Base-by-base conservation (phyloP, 495 filamentous ascomycete genomes). In the Tuber indicum region DNA sequence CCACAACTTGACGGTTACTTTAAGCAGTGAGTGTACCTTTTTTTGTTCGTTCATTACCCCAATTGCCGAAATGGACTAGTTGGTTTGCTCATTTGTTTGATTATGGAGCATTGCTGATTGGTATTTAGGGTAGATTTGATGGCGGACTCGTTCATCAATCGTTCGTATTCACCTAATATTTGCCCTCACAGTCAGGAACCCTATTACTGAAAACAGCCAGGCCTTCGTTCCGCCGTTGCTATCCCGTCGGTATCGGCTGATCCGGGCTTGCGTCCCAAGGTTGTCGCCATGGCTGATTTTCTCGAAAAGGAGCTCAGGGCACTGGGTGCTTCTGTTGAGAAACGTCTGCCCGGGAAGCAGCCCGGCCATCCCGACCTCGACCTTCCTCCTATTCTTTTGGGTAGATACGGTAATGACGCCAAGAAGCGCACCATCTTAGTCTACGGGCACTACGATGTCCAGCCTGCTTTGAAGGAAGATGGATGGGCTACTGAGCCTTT, bases 371-470 rank as follows among this genome's bases (percentile, higher is more conserved):
- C 96, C 81, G 89, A 94, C 76, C 91, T 99, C 79, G 90, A 97
- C 42, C 90, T 99, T 17, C 96, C 96, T 17, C 96, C 96, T 44
- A 93, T 97, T 45, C 89, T 99, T 49, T 88, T 98, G 78, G 94
- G 91, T 70, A 91, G 96, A 36, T 97, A 98, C 84, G 94, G 96
- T 75, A 91, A 89, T 84, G 94, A 97, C 84, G 90, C 91, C 85
- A 92, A 89, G 82, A 98, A 98, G 89, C 90, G 92, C 49, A 98
- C 93, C 14, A 94, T 99, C 80, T 88, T 98, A 70, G 92, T 99
- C 41, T 99, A 99, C 81, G 96, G 96, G 45, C 96, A 99, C 86
- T 99, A 99, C 86, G 96, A 99, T 86, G 96, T 99, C 23, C 96
- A 99, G 85, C 96, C 96, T 5, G 96, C 96, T 58, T 87, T 92